These are phyloP conservation scores for Pyricularia grisea DNA, from an alignment of 2,329 filamentous ascomycete genomes.

Conservation along the genomic window DNA sequence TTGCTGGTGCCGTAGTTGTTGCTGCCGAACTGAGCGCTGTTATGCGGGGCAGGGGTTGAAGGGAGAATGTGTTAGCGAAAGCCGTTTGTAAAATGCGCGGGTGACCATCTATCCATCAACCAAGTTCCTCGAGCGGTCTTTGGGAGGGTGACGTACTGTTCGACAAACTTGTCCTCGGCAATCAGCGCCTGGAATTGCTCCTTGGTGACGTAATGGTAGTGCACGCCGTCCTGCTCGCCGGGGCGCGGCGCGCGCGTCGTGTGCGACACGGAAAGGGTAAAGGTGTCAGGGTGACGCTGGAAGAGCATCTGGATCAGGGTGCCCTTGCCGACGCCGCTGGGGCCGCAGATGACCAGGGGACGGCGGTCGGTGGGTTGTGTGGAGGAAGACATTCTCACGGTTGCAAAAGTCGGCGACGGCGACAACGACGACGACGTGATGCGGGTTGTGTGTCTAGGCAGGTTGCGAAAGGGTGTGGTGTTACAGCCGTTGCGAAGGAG, in stretches of 20 bases:
- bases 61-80: neutral
- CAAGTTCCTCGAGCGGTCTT: no score
- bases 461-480: neutral
- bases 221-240: conserved; percentile 64
- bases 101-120: no score
- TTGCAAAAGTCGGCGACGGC: conserved; percentile 1
- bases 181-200: conserved; percentile 61
- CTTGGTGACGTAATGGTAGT: conserved; percentile 72
- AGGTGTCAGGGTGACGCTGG: conserved; percentile 37
- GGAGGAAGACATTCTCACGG: conserved; percentile 1
- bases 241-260: conserved; percentile 71
- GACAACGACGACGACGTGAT: neutral
- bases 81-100: neutral
- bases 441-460: neutral
- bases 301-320: conserved; percentile 69
- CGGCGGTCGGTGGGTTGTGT: conserved; percentile 35
- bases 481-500: neutral
- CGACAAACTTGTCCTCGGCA: conserved; percentile 65
- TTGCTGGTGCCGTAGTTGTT: conserved; percentile 85
- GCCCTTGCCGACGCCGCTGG: conserved; percentile 72
- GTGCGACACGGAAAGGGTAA: conserved; percentile 55
- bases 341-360: conserved; percentile 71
- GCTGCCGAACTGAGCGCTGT: conserved; percentile 63
- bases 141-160: conserved; percentile 29
- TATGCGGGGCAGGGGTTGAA: neutral